Conservation (phyloP, 106 monocot genomes). For the Platanthera zijinensis region DNA sequence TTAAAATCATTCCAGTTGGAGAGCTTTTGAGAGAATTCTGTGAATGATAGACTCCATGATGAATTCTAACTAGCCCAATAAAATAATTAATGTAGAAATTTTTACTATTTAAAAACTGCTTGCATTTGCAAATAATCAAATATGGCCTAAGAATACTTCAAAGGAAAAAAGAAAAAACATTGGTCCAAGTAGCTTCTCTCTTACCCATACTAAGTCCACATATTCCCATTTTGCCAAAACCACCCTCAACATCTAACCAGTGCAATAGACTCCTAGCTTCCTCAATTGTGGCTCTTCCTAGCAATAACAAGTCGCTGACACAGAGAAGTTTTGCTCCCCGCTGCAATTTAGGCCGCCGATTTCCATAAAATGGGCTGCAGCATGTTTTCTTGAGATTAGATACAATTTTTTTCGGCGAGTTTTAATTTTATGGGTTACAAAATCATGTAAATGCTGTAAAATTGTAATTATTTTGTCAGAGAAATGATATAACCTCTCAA, state of each 20-base stretch:
- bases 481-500: conserved; percentile 62
- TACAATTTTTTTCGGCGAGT: conserved; percentile 16
- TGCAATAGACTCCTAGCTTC: conserved; percentile 85
- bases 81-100: no score
- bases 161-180: background rate
- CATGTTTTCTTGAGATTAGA: conserved; percentile 35
- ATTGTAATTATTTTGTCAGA: background rate
- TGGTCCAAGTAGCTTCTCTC: background rate
- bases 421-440: background rate
- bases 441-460: background rate
- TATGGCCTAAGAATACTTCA: background rate
- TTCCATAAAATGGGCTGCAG: conserved; percentile 96
- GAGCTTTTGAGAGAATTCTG: no score
- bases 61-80: no score
- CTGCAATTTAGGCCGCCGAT: conserved; percentile 75
- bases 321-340: conserved; percentile 87
- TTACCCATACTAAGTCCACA: conserved; percentile 99
- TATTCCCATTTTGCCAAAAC: conserved; percentile 91
- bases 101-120: no score
- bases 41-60: no score
- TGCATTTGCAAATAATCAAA: no score
- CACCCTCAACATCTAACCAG: conserved; percentile 89
- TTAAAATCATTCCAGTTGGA: no score
- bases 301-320: conserved; percentile 88
- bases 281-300: conserved; percentile 93